A percentile compares a stretch with the other conserved stretches of the same genome.
phyloP scores from a whole-genome alignment of 2,329 filamentous ascomycete genomes.

The Paraconiothyrium brasiliense region DNA sequence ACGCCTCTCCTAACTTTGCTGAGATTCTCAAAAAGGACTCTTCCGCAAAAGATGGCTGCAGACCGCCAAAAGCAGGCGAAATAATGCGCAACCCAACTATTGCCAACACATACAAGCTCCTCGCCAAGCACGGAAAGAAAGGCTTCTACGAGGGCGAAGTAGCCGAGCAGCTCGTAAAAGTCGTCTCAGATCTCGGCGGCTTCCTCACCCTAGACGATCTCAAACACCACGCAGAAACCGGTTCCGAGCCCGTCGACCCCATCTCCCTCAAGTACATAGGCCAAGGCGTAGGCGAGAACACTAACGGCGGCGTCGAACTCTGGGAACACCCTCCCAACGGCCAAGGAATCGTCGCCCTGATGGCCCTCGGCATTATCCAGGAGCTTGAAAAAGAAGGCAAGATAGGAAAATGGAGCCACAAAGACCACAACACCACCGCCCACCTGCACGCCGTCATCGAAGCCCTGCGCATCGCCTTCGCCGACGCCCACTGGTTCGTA shows the following conservation, averaged over 20 bases:
- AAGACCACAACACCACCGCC: conserved; percentile 81
- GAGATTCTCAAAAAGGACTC: conserved; percentile 88
- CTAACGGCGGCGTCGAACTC: conserved; percentile 73
- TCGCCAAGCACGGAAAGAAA: conserved; percentile 83
- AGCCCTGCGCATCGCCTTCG: conserved; percentile 86
- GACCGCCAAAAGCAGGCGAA: conserved; percentile 82
- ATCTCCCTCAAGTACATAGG: conserved; percentile 83
- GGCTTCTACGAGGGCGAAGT: conserved; percentile 91
- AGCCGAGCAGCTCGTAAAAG: conserved; percentile 81
- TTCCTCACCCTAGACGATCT: conserved; percentile 83
- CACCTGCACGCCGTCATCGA: conserved; percentile 87
- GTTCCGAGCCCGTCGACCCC: conserved; percentile 82
- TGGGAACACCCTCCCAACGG: conserved; percentile 99
- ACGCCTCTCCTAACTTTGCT: conserved; percentile 82
- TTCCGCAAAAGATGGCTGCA: conserved; percentile 71
- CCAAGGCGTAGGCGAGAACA: conserved; percentile 64
- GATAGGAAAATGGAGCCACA: conserved; percentile 74
- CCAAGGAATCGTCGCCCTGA: conserved; percentile 92
- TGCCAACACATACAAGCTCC: conserved; percentile 79
- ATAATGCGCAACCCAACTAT: conserved; percentile 87
- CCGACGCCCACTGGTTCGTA: conserved; percentile 90
- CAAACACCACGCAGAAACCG: conserved; percentile 74
- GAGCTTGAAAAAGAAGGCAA: conserved; percentile 79
- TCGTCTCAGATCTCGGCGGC: conserved; percentile 78
- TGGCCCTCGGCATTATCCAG: conserved; percentile 92